Base-by-base conservation (phyloP, 2,329 filamentous ascomycete species). In the Fusarium sp. region DNA sequence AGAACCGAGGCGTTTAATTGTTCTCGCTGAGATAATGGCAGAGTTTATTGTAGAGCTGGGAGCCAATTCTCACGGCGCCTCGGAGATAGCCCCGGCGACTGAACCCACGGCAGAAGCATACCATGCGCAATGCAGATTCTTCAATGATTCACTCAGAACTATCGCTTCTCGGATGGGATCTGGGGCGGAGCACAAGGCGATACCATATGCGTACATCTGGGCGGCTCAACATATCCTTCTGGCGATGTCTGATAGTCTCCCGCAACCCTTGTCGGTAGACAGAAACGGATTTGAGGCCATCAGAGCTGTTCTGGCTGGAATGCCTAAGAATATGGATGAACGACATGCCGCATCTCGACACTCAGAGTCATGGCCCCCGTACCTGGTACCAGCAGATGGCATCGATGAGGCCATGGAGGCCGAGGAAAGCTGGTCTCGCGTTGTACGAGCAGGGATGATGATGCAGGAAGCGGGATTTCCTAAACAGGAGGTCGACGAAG, bases 321-420 rank as follows among this genome's bases (percentile, higher is more conserved):
- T 86, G 58, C 82, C 82, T 45, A 90, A 89, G 72, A 86, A 84
- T 11, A 74, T 78, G 9, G 78, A 77, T 7, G 89, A 91, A 76
- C 79, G 77, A 16, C 83, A 81, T 34, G 84, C 83, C 32, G 82
- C 85, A 3, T 69, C 77, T 22, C 83, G 86, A 29, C 83, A 88
- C 58, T 79, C 81, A 3, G 81, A 83, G 52, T 83, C 82, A 3
- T 91, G 88, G 89, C 89, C 89, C 12, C 89, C 89, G 1, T 90
- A 89, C 77, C 79, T 87, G 57, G 80, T 83, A 40, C 82, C 85
- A 13, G 83, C 85, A 61, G 86, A 91, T 72, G 88, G 88, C 2
- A 85, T 87, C 65, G 89, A 91, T 74, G 88, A 88, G 68, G 81
- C 79, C 53, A 81, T 83, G 53, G 81, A 82, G 7, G 80, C 79